Evolutionary conservation across 192 early-diverging fungal genomes (phyloP).

Genomic region (Coemansia sp.): DNA sequence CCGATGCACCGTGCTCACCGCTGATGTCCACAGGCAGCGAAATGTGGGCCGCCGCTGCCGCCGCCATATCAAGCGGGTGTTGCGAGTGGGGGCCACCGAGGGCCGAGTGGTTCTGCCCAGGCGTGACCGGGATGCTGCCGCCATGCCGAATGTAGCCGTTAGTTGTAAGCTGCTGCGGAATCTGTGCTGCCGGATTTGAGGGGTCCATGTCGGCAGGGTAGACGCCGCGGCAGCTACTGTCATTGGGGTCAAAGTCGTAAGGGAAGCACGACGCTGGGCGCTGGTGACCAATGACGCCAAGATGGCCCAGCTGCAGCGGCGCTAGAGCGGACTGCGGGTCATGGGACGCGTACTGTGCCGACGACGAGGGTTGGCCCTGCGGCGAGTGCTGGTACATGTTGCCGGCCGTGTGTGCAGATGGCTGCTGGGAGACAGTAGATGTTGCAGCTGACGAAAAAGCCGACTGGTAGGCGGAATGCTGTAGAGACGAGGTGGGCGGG

Average conservation of each 20-base stretch:
- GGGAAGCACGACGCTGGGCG: conserved; percentile 32
- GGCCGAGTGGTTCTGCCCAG: conserved; percentile 11
- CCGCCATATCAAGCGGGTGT: conserved; percentile 32
- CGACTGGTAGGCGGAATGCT: conserved; percentile 24
- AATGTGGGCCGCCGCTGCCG: conserved; percentile 28
- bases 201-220: conserved; percentile 43
- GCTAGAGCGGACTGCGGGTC: conserved; percentile 41
- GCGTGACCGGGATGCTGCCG: conserved; percentile 28
- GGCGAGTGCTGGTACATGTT: conserved; percentile 34
- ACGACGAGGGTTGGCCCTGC: conserved; percentile 23
- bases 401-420: conserved; percentile 12
- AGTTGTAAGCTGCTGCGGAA: conserved; percentile 38
- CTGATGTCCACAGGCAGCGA: conserved; percentile 37
- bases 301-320: conserved; percentile 38
- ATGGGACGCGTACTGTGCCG: conserved; percentile 51
- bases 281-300: conserved; percentile 44
- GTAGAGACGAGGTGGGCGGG: conserved; percentile 25
- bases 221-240: conserved; percentile 40
- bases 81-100: conserved; percentile 21
- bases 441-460: conserved; percentile 29
- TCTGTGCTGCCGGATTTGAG: conserved; percentile 13
- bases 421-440: conserved; percentile 19
- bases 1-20: conserved; percentile 22
- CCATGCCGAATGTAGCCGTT: conserved; percentile 38
- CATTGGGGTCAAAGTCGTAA: conserved; percentile 49